These are phyloP conservation scores for Penicillium canescens DNA, from an alignment of 495 filamentous ascomycete genomes.

Conservation along the genomic window DNA sequence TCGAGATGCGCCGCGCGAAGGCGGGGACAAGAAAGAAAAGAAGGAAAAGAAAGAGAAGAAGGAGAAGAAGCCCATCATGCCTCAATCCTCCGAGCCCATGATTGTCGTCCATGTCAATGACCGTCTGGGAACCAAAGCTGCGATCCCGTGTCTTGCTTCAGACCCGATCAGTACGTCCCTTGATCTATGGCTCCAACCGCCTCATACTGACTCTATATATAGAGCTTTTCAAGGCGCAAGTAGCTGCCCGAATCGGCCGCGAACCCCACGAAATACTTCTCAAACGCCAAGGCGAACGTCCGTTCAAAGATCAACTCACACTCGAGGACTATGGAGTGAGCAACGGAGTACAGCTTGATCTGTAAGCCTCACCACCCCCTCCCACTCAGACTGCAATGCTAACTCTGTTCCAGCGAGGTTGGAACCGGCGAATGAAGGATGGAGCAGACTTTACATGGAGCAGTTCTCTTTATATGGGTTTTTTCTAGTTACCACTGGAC, in stretches of 20 bases:
- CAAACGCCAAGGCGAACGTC: slow-evolving; percentile 86
- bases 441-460: slow-evolving; percentile 6
- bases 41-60: slow-evolving; percentile 41
- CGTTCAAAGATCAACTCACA: slow-evolving; percentile 86
- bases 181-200: background rate
- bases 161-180: slow-evolving; percentile 65
- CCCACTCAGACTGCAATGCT: slow-evolving; percentile 15
- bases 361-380: slow-evolving; percentile 45
- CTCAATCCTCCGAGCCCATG: slow-evolving; percentile 65
- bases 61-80: slow-evolving; percentile 36
- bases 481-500: slow-evolving; percentile 30
- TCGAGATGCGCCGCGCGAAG: slow-evolving; percentile 28
- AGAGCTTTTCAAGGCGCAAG: slow-evolving; percentile 84
- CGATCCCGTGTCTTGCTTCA: slow-evolving; percentile 79
- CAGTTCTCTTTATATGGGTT: slow-evolving; percentile 11
- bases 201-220: slow-evolving; percentile 14
- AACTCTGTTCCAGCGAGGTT: slow-evolving; percentile 54
- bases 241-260: slow-evolving; percentile 82
- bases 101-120: slow-evolving; percentile 93
- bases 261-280: slow-evolving; percentile 88
- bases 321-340: slow-evolving; percentile 87
- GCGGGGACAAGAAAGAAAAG: slow-evolving; percentile 28
- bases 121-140: slow-evolving; percentile 84
- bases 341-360: slow-evolving; percentile 85
- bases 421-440: slow-evolving; percentile 70